A percentile compares a stretch with the other conserved stretches of the same genome.
These are phyloP conservation scores for Phytophthora pinifolia DNA, from an alignment of 352 stramenopile species.

Conservation along the genomic window DNA sequence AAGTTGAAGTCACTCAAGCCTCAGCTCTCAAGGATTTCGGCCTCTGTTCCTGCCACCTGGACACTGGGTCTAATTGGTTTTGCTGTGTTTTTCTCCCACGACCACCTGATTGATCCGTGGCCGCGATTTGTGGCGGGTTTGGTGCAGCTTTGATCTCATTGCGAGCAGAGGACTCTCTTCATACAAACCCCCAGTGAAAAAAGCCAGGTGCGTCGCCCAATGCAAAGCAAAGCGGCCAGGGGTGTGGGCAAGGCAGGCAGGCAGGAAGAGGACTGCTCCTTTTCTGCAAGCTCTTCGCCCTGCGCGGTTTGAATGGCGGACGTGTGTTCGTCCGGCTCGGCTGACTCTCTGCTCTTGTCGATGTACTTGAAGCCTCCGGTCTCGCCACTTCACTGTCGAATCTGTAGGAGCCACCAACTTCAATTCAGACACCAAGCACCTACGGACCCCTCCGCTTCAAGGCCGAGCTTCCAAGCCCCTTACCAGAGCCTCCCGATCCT, in stretches of 20 bases:
- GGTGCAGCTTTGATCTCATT: slow-evolving; percentile 3
- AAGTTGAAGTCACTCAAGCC: slow-evolving; percentile 20
- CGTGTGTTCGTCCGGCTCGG: slow-evolving; percentile 32
- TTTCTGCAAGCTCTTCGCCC: slow-evolving; percentile 27
- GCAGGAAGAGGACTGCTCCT: slow-evolving; percentile 32
- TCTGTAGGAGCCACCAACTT: slow-evolving; percentile 76
- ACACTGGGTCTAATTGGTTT: slow-evolving; percentile 13
- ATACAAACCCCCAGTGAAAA: slow-evolving; percentile 36
- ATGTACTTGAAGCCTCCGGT: slow-evolving; percentile 60
- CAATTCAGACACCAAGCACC: slow-evolving; percentile 36
- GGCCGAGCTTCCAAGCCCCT: slow-evolving; percentile 1
- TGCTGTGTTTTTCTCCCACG: slow-evolving; percentile 4
- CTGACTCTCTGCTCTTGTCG: slow-evolving; percentile 41
- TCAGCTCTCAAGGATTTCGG: slow-evolving; percentile 3
- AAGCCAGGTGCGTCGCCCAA: slow-evolving; percentile 12
- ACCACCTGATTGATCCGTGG: slow-evolving; percentile 30
- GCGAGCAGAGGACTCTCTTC: neutral
- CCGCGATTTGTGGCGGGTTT: slow-evolving; percentile 38
- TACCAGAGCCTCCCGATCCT: slow-evolving; percentile 1
- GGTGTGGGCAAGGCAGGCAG: too few species aligned
- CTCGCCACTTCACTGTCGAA: slow-evolving; percentile 33
- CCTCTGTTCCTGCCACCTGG: slow-evolving; percentile 2
- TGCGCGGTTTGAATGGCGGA: slow-evolving; percentile 41
- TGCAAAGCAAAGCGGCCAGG: slow-evolving; percentile 5
- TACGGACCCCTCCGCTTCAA: slow-evolving; percentile 4